These are phyloP conservation scores for Strobilomyces echinocephalus DNA, from an alignment of 768 basidiomycete genomes.

Conservation along the genomic window DNA sequence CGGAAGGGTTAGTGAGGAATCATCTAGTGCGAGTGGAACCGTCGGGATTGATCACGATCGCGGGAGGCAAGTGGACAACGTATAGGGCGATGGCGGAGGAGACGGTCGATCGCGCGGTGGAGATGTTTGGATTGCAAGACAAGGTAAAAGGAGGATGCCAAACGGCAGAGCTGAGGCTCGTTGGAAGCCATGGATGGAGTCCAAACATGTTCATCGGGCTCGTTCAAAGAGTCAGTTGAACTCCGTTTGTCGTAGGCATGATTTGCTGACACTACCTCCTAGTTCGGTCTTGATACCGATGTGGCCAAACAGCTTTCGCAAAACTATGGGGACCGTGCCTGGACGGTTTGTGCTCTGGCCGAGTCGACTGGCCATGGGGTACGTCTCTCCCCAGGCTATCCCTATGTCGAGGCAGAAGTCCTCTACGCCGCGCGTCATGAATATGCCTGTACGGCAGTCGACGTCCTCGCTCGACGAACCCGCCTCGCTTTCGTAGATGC, in stretches of 20 bases:
- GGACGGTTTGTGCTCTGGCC: conserved; percentile 84
- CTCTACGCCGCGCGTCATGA: conserved; percentile 85
- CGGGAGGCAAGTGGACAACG: conserved; percentile 99
- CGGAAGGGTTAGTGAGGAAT: conserved; percentile 86
- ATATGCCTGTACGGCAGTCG: conserved; percentile 88
- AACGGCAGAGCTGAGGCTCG: conserved; percentile 74
- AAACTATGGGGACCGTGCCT: conserved; percentile 93
- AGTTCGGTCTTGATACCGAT: conserved; percentile 89
- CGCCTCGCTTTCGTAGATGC: conserved; percentile 94
- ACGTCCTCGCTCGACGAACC: conserved; percentile 88
- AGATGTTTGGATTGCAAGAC: conserved; percentile 63
- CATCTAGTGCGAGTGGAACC: conserved; percentile 85
- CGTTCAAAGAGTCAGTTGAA: conserved; percentile 68
- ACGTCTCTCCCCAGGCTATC: conserved; percentile 65
- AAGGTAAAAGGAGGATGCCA: conserved; percentile 59
- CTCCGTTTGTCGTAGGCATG: no score
- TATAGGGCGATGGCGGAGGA: conserved; percentile 96
- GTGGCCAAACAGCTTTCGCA: conserved; percentile 92
- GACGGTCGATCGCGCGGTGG: conserved; percentile 82
- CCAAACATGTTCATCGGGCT: conserved; percentile 96
- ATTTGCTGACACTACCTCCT: not conserved
- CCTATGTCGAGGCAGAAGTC: conserved; percentile 92
- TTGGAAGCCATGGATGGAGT: conserved; percentile 93
- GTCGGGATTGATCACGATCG: conserved; percentile 86
- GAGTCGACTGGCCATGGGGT: conserved; percentile 78